Conservation (phyloP, 441 rosid genomes). For the Omphalea diandra region DNA sequence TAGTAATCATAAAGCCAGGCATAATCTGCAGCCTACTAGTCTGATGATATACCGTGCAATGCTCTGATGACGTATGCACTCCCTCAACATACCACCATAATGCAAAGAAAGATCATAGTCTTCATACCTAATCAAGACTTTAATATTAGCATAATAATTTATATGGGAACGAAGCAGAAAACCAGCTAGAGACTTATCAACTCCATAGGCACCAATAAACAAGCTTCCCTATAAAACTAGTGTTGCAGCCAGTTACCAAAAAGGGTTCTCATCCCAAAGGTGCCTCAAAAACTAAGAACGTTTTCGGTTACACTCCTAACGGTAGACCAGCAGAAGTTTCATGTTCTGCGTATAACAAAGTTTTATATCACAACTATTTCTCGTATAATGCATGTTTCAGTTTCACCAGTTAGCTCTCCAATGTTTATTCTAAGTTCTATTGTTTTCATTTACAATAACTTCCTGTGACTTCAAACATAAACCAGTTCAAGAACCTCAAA, state of each 20-base stretch:
- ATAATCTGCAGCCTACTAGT: not conserved
- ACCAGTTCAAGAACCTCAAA: not conserved
- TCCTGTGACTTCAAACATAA: not conserved
- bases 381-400: not conserved
- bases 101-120: slow-evolving; percentile 89
- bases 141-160: slow-evolving; percentile 8
- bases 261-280: not conserved
- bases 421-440: not conserved
- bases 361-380: not conserved
- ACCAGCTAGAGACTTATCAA: not conserved
- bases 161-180: not conserved
- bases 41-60: slow-evolving; percentile 59
- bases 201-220: not conserved
- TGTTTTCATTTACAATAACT: not conserved
- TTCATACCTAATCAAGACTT: slow-evolving; percentile 57
- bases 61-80: slow-evolving; percentile 94
- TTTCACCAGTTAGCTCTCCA: not conserved
- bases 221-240: not conserved
- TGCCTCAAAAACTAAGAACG: not conserved
- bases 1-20: not conserved
- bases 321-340: not conserved
- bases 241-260: not conserved
- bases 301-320: not conserved
- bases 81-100: slow-evolving; percentile 96
- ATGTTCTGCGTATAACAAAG: not conserved